These are phyloP conservation scores for Lepidium sativum DNA, from an alignment of 345 rosid species.

Conservation along the genomic window DNA sequence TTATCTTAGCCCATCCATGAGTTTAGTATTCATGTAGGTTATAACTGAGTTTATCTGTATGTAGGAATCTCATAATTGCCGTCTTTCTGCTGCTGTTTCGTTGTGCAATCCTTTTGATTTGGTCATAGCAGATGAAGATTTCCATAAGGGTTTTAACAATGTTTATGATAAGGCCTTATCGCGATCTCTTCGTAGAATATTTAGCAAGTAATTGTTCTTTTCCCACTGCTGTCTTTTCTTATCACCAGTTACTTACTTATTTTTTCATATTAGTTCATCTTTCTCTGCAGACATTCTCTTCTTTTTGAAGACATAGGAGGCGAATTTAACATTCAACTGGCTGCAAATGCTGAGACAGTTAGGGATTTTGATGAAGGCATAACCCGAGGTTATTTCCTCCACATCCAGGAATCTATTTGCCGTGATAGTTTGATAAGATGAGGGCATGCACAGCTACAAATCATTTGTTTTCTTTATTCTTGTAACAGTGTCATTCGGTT, in stretches of 20 bases:
- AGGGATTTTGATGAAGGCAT: slow-evolving; percentile 82
- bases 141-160: slow-evolving; percentile 85
- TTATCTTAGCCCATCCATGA: neutral
- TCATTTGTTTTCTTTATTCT: neutral
- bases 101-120: slow-evolving; percentile 93
- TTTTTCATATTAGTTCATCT: neutral
- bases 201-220: slow-evolving; percentile 44
- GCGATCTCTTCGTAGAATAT: slow-evolving; percentile 51
- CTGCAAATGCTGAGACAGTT: slow-evolving; percentile 68
- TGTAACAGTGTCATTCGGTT: slow-evolving; percentile 80
- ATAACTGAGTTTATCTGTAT: slow-evolving; percentile 1
- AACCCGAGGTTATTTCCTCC: slow-evolving; percentile 50
- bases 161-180: slow-evolving; percentile 78
- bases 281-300: slow-evolving; percentile 56
- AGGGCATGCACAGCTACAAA: neutral
- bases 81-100: slow-evolving; percentile 72
- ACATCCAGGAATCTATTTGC: neutral
- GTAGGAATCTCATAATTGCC: slow-evolving; percentile 65
- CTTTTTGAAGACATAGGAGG: slow-evolving; percentile 85
- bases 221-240: neutral
- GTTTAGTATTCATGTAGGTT: neutral
- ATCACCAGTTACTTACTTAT: neutral
- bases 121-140: slow-evolving; percentile 85
- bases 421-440: neutral
- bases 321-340: slow-evolving; percentile 60